phyloP scores from a whole-genome alignment of 768 basidiomycete species.

The Crucibulum laeve region DNA sequence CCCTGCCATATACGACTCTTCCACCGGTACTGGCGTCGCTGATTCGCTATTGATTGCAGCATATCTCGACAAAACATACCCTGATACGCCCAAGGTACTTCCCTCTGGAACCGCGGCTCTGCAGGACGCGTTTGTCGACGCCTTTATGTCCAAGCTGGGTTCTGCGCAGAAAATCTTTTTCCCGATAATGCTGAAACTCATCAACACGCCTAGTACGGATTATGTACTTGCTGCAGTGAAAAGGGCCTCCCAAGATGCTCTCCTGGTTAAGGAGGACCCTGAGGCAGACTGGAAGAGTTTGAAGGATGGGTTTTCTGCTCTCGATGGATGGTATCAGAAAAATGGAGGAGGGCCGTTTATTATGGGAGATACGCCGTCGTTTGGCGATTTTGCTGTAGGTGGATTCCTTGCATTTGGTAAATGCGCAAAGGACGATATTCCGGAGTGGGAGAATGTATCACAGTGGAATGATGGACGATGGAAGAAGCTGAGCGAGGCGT shows the following conservation, averaged over 20 bases:
- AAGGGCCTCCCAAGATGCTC: slow-evolving; percentile 27
- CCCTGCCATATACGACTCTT: slow-evolving; percentile 45
- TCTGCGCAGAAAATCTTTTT: slow-evolving; percentile 13
- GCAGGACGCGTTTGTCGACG: slow-evolving; percentile 29
- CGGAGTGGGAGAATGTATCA: slow-evolving; percentile 33
- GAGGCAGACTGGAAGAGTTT: slow-evolving; percentile 32
- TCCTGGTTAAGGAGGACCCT: slow-evolving; percentile 23
- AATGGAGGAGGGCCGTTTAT: slow-evolving; percentile 26
- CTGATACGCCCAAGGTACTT: slow-evolving; percentile 30
- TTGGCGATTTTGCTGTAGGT: slow-evolving; percentile 36
- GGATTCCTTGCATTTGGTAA: slow-evolving; percentile 23
- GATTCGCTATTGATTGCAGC: slow-evolving; percentile 43
- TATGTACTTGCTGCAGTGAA: slow-evolving; percentile 32
- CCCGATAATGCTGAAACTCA: slow-evolving; percentile 10
- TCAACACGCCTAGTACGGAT: slow-evolving; percentile 17
- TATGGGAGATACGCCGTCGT: slow-evolving; percentile 29
- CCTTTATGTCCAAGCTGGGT: slow-evolving; percentile 10
- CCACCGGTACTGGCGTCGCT: slow-evolving; percentile 28
- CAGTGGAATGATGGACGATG: slow-evolving; percentile 36
- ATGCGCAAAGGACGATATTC: slow-evolving; percentile 27
- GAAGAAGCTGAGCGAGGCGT: slow-evolving; percentile 20
- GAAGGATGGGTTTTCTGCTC: slow-evolving; percentile 22
- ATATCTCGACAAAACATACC: slow-evolving; percentile 49
- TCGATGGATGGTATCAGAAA: slow-evolving; percentile 23
- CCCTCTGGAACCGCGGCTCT: slow-evolving; percentile 29